These are phyloP conservation scores for Ustilago shanxiensis DNA, from an alignment of 1,284 basidiomycete genomes.

Conservation along the genomic window DNA sequence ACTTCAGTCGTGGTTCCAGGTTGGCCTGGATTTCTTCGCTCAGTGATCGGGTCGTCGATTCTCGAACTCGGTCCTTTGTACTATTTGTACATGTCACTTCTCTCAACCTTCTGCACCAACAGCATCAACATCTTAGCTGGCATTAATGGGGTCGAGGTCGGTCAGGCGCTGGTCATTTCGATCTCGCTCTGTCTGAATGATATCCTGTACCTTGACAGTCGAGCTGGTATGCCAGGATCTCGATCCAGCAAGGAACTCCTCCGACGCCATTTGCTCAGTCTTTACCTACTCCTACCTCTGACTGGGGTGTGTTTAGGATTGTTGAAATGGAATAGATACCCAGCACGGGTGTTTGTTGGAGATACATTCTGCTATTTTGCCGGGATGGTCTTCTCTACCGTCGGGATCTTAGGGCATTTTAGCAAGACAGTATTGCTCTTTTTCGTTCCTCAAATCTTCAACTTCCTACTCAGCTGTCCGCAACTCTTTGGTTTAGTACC, in stretches of 20 bases:
- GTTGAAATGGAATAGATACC: slow-evolving; percentile 75
- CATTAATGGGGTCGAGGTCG: slow-evolving; percentile 91
- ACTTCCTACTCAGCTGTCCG: slow-evolving; percentile 93
- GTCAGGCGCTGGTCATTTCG: slow-evolving; percentile 92
- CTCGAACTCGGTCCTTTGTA: slow-evolving; percentile 96
- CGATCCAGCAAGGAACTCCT: slow-evolving; percentile 76
- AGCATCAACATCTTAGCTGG: slow-evolving; percentile 99
- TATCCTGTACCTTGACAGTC: slow-evolving; percentile 77
- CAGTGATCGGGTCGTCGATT: slow-evolving; percentile 76
- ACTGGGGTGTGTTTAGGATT: slow-evolving; percentile 90
- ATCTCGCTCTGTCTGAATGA: slow-evolving; percentile 92
- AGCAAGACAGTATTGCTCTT: slow-evolving; percentile 96
- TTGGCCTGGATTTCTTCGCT: slow-evolving; percentile 63
- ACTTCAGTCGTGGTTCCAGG: slow-evolving; percentile 93
- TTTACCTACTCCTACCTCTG: slow-evolving; percentile 96
- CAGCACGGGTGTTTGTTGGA: slow-evolving; percentile 91
- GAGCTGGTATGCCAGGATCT: slow-evolving; percentile 51
- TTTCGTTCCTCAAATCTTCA: slow-evolving; percentile 98
- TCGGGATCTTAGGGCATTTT: slow-evolving; percentile 80
- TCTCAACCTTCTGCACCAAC: slow-evolving; percentile 97
- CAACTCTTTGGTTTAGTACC: slow-evolving; percentile 94
- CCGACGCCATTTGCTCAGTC: slow-evolving; percentile 89
- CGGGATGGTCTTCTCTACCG: slow-evolving; percentile 71
- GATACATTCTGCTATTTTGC: slow-evolving; percentile 98
- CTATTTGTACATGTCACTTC: slow-evolving; percentile 93